These are phyloP conservation scores for Lachancea sp. DNA, from an alignment of 805 yeast species.

Conservation along the genomic window DNA sequence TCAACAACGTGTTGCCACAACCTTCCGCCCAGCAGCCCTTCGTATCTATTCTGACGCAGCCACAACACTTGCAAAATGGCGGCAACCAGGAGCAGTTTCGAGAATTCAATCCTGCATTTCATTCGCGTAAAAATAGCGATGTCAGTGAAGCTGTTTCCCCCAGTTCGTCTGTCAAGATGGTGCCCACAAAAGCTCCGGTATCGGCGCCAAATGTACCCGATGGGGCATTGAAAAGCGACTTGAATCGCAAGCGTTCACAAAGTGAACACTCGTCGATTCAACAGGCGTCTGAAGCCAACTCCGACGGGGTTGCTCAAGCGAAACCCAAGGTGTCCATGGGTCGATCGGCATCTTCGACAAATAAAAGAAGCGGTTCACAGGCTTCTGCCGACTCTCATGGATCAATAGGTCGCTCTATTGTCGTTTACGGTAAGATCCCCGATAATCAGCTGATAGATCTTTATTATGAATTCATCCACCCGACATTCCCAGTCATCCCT, in stretches of 20 bases:
- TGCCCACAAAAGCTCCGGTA: neutral
- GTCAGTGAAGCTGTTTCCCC: slow-evolving; percentile 30
- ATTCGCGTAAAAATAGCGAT: slow-evolving; percentile 28
- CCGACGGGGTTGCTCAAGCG: neutral
- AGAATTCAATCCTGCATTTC: slow-evolving; percentile 22
- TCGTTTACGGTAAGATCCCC: slow-evolving; percentile 26
- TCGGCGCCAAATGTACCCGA: neutral
- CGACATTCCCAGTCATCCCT: slow-evolving; percentile 35
- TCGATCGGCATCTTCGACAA: neutral
- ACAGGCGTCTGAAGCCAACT: neutral
- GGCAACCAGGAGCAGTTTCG: slow-evolving; percentile 5
- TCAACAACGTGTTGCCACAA: slow-evolving; percentile 7
- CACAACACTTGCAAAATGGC: neutral
- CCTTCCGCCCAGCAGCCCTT: slow-evolving; percentile 10
- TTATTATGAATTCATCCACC: slow-evolving; percentile 42
- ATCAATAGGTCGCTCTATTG: slow-evolving; percentile 1
- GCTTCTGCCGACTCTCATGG: neutral
- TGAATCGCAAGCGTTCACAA: neutral
- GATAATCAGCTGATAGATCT: slow-evolving; percentile 38
- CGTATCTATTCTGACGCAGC: slow-evolving; percentile 1
- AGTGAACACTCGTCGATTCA: neutral
- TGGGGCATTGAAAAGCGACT: neutral
- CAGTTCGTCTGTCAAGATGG: slow-evolving; percentile 15
- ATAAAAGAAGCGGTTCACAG: slow-evolving; percentile 8
- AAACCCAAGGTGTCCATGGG: neutral